Percentiles rank a stretch among this genome's conserved stretches.
Evolutionary conservation across 768 basidiomycete species (phyloP).

Genomic region (Kwoniella mangroviensis): DNA sequence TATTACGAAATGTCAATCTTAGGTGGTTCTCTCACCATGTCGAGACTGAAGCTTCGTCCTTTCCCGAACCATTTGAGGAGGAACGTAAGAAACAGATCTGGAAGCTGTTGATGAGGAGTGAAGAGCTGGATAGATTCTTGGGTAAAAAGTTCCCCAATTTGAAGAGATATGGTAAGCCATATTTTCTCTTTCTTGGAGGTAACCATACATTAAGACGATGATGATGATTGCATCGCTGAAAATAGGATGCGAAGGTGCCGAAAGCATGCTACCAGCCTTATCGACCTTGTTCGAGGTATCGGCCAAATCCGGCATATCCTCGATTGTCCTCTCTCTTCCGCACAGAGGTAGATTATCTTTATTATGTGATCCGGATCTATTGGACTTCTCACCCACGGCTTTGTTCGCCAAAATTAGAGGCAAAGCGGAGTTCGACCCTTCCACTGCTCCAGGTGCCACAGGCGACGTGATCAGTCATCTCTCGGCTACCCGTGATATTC

Average conservation of each 20-base stretch:
- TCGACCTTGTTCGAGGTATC: constrained; percentile 75
- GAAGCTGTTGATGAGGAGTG: constrained; percentile 71
- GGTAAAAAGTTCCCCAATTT: constrained; percentile 77
- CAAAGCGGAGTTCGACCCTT: constrained; percentile 38
- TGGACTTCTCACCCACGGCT: constrained; percentile 69
- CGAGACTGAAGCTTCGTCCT: constrained; percentile 63
- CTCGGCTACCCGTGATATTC: constrained; percentile 69
- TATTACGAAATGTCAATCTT: background rate
- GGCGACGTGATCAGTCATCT: constrained; percentile 91
- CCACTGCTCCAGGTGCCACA: constrained; percentile 61
- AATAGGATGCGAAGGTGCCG: constrained; percentile 81
- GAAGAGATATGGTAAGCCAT: constrained; percentile 61
- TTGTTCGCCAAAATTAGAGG: constrained; percentile 86
- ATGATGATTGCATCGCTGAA: background rate
- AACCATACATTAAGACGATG: background rate
- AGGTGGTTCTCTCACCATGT: constrained; percentile 83
- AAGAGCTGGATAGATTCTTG: constrained; percentile 81
- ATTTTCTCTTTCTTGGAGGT: background rate
- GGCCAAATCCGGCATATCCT: constrained; percentile 68
- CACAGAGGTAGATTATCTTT: constrained; percentile 86
- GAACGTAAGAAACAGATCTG: constrained; percentile 57
- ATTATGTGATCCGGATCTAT: constrained; percentile 68
- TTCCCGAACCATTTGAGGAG: constrained; percentile 11
- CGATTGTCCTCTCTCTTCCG: constrained; percentile 81
- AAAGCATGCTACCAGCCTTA: constrained; percentile 89